Percentiles rank a stretch among this genome's conserved stretches.
Evolutionary conservation across 805 yeast species (phyloP).

Genomic region (Clavispora santaluciae): DNA sequence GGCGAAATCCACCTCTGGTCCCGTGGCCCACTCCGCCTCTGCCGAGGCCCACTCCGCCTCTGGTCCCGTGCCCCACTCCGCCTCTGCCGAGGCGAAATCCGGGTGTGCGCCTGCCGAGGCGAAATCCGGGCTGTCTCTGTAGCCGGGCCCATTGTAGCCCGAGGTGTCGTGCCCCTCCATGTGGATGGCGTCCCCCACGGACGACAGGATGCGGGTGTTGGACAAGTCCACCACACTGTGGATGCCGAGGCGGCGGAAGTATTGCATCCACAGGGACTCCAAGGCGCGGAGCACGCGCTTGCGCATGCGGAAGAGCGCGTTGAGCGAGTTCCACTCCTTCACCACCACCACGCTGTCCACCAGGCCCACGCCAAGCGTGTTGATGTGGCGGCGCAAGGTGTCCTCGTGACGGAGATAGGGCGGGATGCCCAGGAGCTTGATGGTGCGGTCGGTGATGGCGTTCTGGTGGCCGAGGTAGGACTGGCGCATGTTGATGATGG

Average conservation of each 20-base stretch:
- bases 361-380: slow-evolving; percentile 71
- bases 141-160: too few species aligned
- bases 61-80: background rate
- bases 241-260: slow-evolving; percentile 40
- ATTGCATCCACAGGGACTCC: slow-evolving; percentile 71
- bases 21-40: background rate
- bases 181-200: slow-evolving; percentile 24
- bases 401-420: slow-evolving; percentile 67
- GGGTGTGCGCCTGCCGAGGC: too few species aligned
- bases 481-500: slow-evolving; percentile 76
- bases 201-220: slow-evolving; percentile 22
- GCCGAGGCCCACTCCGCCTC: background rate
- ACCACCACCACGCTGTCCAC: slow-evolving; percentile 77
- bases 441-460: slow-evolving; percentile 87
- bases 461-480: slow-evolving; percentile 77
- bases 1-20: background rate
- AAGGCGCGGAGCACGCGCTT: slow-evolving; percentile 47
- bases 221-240: slow-evolving; percentile 25
- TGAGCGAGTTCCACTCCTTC: slow-evolving; percentile 78
- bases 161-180: slow-evolving; percentile 11
- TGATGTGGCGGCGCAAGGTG: slow-evolving; percentile 70
- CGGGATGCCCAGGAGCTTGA: slow-evolving; percentile 85
- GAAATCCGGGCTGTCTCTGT: background rate
- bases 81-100: too few species aligned
- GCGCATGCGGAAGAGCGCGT: slow-evolving; percentile 59